Conservation (phyloP, 495 filamentous ascomycete genomes). For the Aspergillus mulundensis region DNA sequence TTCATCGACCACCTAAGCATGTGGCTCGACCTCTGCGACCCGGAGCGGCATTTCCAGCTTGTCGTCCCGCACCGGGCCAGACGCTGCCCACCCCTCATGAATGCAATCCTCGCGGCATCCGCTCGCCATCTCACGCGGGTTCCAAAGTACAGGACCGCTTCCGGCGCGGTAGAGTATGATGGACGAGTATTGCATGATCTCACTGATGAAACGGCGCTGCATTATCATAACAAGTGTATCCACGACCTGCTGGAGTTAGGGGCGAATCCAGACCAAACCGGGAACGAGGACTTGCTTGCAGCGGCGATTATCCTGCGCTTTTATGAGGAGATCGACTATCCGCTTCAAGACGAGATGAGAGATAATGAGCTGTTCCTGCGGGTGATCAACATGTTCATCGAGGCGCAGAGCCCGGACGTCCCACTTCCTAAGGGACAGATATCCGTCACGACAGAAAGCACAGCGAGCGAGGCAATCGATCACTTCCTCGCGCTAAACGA, state of each 20-base stretch:
- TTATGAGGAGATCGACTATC: constrained; percentile 30
- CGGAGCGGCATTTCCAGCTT: constrained; percentile 18
- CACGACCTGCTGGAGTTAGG: constrained; percentile 19
- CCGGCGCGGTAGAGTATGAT: constrained; percentile 1
- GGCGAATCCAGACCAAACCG: constrained; percentile 15
- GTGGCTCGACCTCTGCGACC: constrained; percentile 23
- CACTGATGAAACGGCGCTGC: constrained; percentile 19
- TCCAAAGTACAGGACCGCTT: not conserved
- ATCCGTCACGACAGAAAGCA: not conserved
- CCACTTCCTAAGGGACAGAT: too few species aligned
- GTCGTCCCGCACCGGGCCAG: constrained; percentile 20
- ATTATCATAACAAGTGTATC: constrained; percentile 29
- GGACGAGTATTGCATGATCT: constrained; percentile 9
- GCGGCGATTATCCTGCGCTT: constrained; percentile 31
- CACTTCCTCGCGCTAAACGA: too few species aligned
- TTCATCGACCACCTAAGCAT: not conserved
- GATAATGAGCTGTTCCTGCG: constrained; percentile 9
- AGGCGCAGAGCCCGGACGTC: constrained; percentile 18
- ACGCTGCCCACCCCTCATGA: constrained; percentile 16
- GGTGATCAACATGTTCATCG: not conserved
- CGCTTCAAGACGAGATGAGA: not conserved
- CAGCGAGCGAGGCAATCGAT: not conserved
- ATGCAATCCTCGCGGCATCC: constrained; percentile 20
- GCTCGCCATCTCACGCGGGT: constrained; percentile 20
- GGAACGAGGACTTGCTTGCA: constrained; percentile 26